Evolutionary conservation across 176 grass and related monocot genomes (phyloP).

Genomic region (Olyra latifolia): DNA sequence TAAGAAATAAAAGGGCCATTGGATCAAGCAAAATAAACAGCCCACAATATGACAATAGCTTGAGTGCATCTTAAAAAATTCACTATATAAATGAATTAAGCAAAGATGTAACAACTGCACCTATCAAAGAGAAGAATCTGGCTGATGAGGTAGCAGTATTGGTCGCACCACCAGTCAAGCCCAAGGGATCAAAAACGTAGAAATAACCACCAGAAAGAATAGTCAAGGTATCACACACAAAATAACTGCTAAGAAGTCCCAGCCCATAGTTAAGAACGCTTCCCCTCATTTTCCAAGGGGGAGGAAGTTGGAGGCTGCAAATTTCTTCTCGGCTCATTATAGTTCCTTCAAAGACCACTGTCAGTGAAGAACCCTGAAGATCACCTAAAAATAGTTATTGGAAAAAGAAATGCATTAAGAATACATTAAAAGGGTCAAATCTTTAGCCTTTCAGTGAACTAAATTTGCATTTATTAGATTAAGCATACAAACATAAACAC

Average conservation of each 20-base stretch:
- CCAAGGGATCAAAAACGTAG: conserved; percentile 94
- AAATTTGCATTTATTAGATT: conserved; percentile 10
- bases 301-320: conserved; percentile 79
- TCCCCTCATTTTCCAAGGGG: conserved; percentile 94
- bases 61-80: too few species aligned
- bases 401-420: not conserved
- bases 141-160: conserved; percentile 60
- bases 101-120: conserved; percentile 29
- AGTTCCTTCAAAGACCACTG: conserved; percentile 89
- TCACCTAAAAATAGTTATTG: conserved; percentile 55
- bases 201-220: conserved; percentile 91
- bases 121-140: conserved; percentile 89
- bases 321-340: conserved; percentile 79
- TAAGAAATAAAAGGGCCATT: too few species aligned
- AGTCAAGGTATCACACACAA: conserved; percentile 82
- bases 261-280: conserved; percentile 81
- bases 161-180: conserved; percentile 61
- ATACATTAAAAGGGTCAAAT: not conserved
- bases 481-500: not conserved
- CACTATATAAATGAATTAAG: conserved; percentile 11
- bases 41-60: too few species aligned
- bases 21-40: too few species aligned
- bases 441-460: not conserved
- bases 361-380: conserved; percentile 87
- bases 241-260: conserved; percentile 92